These are phyloP conservation scores for Xenoacremonium recifei DNA, from an alignment of 2,329 filamentous ascomycete genomes.

Conservation along the genomic window DNA sequence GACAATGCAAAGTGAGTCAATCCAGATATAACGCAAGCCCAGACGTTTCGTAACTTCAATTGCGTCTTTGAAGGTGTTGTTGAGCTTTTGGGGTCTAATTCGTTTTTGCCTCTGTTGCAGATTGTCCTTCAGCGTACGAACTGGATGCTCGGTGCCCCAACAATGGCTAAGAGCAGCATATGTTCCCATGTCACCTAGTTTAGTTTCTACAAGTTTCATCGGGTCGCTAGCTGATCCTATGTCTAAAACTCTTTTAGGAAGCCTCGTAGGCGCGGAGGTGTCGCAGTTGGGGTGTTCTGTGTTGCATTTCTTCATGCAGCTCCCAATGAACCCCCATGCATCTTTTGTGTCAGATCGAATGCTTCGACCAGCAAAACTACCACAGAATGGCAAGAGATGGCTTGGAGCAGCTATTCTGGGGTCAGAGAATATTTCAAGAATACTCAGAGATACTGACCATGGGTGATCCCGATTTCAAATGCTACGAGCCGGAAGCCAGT, in stretches of 20 bases:
- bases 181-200: background rate
- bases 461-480: no score
- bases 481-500: no score
- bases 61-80: constrained; percentile 4
- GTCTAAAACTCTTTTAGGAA: constrained; percentile 4
- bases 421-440: no score
- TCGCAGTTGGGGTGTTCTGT: background rate
- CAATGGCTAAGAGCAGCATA: constrained; percentile 6
- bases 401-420: no score
- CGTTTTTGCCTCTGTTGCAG: background rate
- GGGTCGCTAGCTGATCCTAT: background rate
- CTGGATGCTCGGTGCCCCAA: constrained; percentile 2
- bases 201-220: background rate
- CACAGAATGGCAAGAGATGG: background rate
- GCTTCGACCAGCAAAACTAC: background rate
- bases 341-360: constrained; percentile 1
- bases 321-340: constrained; percentile 1
- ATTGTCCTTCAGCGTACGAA: constrained; percentile 1
- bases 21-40: constrained; percentile 3
- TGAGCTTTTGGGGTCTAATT: background rate
- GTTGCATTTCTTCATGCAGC: constrained; percentile 1
- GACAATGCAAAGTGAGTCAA: constrained; percentile 6
- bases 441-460: no score
- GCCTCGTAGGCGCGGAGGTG: background rate
- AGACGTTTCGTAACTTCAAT: constrained; percentile 1